Evolutionary conservation across 495 filamentous ascomycete species (phyloP), one percentile per base, ranked within the genome.

Genomic region (Usnea hakonensis): DNA sequence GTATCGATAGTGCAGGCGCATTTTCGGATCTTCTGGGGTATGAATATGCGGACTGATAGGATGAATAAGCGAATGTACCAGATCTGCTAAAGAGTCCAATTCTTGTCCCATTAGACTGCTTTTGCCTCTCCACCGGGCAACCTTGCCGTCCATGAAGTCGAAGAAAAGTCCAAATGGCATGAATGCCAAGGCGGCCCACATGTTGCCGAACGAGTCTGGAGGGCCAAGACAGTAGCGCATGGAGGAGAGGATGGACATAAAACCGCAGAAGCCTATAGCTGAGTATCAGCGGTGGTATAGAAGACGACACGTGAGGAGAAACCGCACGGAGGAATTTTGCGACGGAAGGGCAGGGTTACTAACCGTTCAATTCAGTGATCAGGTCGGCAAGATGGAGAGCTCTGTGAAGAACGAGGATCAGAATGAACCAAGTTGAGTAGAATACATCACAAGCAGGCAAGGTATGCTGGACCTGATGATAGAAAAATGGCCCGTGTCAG

Each of bases 71-170:
- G 61, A 33, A 64, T 77, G 40, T 88, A 97, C 94, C 77, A 98
- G 72, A 73, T 98, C 94, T 44, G 94, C 94, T 44, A 98, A 79
- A n/a, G 93, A 97, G 75, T 98, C 94, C 44, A 98, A 79, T 75
- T 97, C 94, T 74, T 97, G 94, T 5, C 94, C 94, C 94, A 98
- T 97, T 69, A 97, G 77, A 60, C 88, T 92, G 64, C 89, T 90
- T 83, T 97, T 97, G 74, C 90, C 86, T 69, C 95, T 82, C 95
- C 94, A 97, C 58, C 94, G 78, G 62, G 94, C 94, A 44, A 98
- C 91, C 68, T 89, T 94, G 65, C 94, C 94, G 73, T 98, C 94
- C 86, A 97, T 91, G 70, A 96, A 96, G 72, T 98, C 94, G 74
- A 98, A 98, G 78, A 97, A 97, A 5, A 97, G 81, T 3, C 92